These are phyloP conservation scores for Houttuynia cordata DNA, from an alignment of 164 flowering plant species.

Conservation along the genomic window DNA sequence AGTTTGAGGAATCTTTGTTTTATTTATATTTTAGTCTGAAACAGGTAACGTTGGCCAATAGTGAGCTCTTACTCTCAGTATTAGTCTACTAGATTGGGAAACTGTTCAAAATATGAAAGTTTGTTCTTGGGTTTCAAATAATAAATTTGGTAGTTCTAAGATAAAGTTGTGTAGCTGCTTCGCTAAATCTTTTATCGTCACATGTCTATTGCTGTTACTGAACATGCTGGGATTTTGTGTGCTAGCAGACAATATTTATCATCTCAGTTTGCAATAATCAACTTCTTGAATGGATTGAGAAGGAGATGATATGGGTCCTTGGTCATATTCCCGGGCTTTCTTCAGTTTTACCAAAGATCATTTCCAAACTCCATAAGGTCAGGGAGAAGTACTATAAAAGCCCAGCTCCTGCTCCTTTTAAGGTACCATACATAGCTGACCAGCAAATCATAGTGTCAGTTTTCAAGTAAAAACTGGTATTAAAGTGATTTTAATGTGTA, in stretches of 20 bases:
- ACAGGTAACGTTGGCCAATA: too few relatives aligned
- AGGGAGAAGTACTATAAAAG: slow-evolving; percentile 53
- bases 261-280: slow-evolving; percentile 92
- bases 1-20: too few relatives aligned
- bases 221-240: neutral
- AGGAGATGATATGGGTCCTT: slow-evolving; percentile 65
- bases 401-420: slow-evolving; percentile 26
- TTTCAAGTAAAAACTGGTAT: too few relatives aligned
- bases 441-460: neutral
- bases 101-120: too few relatives aligned
- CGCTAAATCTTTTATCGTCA: neutral
- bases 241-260: slow-evolving; percentile 68
- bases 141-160: too few relatives aligned
- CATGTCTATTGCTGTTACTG: neutral
- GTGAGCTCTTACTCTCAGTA: too few relatives aligned
- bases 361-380: slow-evolving; percentile 46
- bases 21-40: too few relatives aligned
- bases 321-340: slow-evolving; percentile 68
- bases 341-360: slow-evolving; percentile 44
- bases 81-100: too few relatives aligned
- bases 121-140: too few relatives aligned
- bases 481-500: too few relatives aligned
- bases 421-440: slow-evolving; percentile 27
- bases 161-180: neutral
- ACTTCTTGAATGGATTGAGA: slow-evolving; percentile 83